phyloP scores from a whole-genome alignment of 345 rosid species.

The Gossypium herbaceum region DNA sequence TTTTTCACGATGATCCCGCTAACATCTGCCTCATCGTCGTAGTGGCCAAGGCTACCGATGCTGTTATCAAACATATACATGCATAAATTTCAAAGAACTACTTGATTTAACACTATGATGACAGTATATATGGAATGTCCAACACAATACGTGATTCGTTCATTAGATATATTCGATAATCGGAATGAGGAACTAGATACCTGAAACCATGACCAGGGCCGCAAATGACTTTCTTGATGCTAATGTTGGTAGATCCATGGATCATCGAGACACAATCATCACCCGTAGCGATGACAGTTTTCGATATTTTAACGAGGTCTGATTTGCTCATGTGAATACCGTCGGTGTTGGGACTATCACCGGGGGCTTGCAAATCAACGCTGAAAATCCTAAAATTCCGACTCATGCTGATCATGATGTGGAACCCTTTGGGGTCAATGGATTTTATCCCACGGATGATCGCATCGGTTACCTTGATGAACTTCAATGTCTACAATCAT shows the following conservation, averaged over 20 bases:
- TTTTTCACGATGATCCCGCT: constrained; percentile 34
- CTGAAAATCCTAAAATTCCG: constrained; percentile 27
- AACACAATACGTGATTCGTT: too few relatives aligned
- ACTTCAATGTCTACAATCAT: constrained; percentile 36
- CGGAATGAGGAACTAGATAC: background rate
- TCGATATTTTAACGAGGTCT: constrained; percentile 34
- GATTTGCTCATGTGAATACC: constrained; percentile 67
- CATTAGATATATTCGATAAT: too few relatives aligned
- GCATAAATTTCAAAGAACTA: background rate
- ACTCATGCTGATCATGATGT: constrained; percentile 33
- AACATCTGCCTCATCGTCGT: constrained; percentile 44
- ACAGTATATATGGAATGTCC: background rate
- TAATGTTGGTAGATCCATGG: constrained; percentile 47
- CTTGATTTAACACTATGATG: background rate
- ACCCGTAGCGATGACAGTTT: constrained; percentile 38
- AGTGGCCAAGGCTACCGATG: constrained; percentile 71
- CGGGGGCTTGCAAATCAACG: constrained; percentile 39
- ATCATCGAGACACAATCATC: constrained; percentile 62
- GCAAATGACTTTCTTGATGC: constrained; percentile 40
- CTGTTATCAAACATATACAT: constrained; percentile 24
- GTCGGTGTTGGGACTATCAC: constrained; percentile 57
- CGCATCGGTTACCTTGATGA: constrained; percentile 30
- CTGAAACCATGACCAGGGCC: constrained; percentile 1
- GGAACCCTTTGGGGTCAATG: constrained; percentile 66
- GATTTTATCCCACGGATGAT: constrained; percentile 39